Conservation (phyloP, 2,329 filamentous ascomycete genomes). For the Ustilaginoidea virens region DNA sequence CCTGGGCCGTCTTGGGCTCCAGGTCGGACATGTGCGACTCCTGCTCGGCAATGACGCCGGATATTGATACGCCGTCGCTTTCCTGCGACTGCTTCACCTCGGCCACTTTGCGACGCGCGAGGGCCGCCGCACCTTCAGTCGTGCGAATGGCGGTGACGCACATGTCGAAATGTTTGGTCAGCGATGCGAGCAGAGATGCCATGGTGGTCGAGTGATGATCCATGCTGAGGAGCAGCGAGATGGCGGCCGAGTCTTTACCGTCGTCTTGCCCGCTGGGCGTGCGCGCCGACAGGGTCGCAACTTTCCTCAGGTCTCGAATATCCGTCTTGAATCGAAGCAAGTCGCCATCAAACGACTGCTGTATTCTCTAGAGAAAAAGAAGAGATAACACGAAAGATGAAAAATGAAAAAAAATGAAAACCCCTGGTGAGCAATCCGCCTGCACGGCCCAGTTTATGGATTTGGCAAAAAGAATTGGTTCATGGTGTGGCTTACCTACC, state of each 20-base stretch:
- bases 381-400: no score
- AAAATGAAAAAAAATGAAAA: no score
- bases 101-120: constrained; percentile 52
- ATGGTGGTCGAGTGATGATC: constrained; percentile 66
- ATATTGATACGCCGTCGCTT: constrained; percentile 42
- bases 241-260: constrained; percentile 24
- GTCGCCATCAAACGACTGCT: constrained; percentile 62
- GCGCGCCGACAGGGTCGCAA: constrained; percentile 29
- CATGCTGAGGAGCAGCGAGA: constrained; percentile 43
- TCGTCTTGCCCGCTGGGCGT: constrained; percentile 17
- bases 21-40: constrained; percentile 34
- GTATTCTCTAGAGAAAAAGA: constrained; percentile 38
- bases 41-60: constrained; percentile 47
- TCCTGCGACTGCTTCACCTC: constrained; percentile 38
- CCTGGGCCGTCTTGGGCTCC: constrained; percentile 58
- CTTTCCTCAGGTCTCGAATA: constrained; percentile 47
- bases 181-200: constrained; percentile 63
- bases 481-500: constrained; percentile 21
- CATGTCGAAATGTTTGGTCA: constrained; percentile 82
- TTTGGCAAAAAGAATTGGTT: no score
- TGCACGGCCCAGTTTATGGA: no score
- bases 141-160: constrained; percentile 84
- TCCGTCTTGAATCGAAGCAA: constrained; percentile 62
- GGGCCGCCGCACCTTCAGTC: constrained; percentile 64
- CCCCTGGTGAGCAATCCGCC: no score